Base-by-base conservation (phyloP, 176 grass and related monocot species). In the Saccharum spontaneum region DNA sequence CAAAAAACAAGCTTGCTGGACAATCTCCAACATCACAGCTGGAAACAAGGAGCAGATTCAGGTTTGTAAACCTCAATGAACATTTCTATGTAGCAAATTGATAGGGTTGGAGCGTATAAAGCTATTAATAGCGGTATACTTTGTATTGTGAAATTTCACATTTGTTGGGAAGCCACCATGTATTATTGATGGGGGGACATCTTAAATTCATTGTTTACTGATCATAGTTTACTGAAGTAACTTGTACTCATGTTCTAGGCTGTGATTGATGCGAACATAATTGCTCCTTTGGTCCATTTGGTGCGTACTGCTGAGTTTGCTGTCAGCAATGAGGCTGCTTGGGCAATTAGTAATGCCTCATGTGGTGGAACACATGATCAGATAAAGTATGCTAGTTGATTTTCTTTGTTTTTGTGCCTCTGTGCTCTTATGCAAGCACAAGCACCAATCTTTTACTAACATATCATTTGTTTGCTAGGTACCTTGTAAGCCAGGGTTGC, bases 1-100 rank as follows among this genome's bases (percentile, higher is more conserved):
- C 41, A 92, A 88, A 79, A 92, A 88, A 49, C 85, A 94, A 88
- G 90, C 85, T 73, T 94, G 90, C 79, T 90, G 90, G 90, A 84
- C 82, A 17, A 90, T 92, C 62, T 94, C 87, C 14, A 94, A 94
- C 71, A 92, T 92, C 30, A 92, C 90, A 62, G 90, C 87, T 81
- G 93, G 90, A 78, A 94, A 85, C 75, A 86, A 83, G 14, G 82
- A 90, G 44, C 93, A 94, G 80, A 92, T 94, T 86, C 90, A 94
- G 87, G 90, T 94, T 73, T 73, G 26, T 45, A 23, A 74, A 26
- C 30, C 48, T 67, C 10, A 37, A 11, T 30, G 8, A 13, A 45
- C 36, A 26, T 50, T 26, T 14, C 12, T 67, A 52, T 17, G 14
- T 6, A 62, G 37, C 6, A 73, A 60, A n/a, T 73, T 44, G 37